Evolutionary conservation across 1,139 yeast genomes (phyloP).

Genomic region (Yamadazyma dushanensis): DNA sequence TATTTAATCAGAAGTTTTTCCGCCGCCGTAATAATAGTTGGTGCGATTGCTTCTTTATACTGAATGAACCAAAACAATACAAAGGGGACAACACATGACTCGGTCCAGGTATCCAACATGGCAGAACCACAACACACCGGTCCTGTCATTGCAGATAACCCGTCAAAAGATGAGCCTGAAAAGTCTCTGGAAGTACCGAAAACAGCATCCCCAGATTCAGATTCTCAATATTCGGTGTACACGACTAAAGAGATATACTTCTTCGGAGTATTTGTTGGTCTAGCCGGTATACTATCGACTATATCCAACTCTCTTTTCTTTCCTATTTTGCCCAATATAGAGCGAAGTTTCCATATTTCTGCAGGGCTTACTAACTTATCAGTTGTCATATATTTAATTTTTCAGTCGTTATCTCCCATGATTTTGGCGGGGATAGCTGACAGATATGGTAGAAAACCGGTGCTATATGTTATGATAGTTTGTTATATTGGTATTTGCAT

Average conservation of each 20-base stretch:
- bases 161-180: no score
- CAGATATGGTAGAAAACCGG: constrained; percentile 66
- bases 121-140: no score
- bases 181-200: neutral
- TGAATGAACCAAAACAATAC: no score
- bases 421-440: constrained; percentile 69
- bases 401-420: constrained; percentile 72
- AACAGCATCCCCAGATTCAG: neutral
- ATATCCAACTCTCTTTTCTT: constrained; percentile 71
- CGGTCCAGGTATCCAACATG: no score
- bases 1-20: no score
- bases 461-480: constrained; percentile 49
- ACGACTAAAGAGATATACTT: constrained; percentile 19
- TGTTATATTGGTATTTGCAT: constrained; percentile 22
- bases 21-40: no score
- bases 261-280: constrained; percentile 22
- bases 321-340: constrained; percentile 64
- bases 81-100: no score
- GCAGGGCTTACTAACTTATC: constrained; percentile 62
- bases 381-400: constrained; percentile 67
- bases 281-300: constrained; percentile 56
- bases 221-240: constrained; percentile 12
- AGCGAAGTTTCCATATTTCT: constrained; percentile 50
- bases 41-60: no score
- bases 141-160: no score